These are phyloP conservation scores for Hypoxylon fuscum DNA, from an alignment of 495 filamentous ascomycete genomes.

Conservation along the genomic window DNA sequence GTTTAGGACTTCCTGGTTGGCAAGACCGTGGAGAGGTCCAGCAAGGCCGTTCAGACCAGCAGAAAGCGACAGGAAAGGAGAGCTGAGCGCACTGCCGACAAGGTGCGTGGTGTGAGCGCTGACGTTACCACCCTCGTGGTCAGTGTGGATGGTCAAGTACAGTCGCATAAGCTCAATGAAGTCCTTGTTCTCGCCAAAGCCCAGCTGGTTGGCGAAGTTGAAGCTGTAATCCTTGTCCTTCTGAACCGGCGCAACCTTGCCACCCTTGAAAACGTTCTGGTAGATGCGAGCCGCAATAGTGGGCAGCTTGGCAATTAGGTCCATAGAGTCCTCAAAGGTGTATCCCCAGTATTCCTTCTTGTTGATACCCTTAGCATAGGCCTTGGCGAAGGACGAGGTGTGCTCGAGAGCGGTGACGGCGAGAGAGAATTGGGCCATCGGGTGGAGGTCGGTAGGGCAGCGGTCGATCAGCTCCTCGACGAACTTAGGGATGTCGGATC, in stretches of 20 bases:
- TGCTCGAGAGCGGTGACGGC: constrained; percentile 98
- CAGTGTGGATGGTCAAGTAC: constrained; percentile 98
- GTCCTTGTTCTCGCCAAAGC: constrained; percentile 93
- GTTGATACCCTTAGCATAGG: constrained; percentile 97
- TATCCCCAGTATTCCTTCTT: constrained; percentile 99
- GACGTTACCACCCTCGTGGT: constrained; percentile 99
- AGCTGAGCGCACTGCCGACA: constrained; percentile 96
- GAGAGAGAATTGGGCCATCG: constrained; percentile 99
- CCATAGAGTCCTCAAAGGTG: constrained; percentile 99
- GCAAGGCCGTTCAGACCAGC: constrained; percentile 98
- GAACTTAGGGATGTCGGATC: constrained; percentile 94
- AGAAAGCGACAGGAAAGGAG: constrained; percentile 93
- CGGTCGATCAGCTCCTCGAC: constrained; percentile 99
- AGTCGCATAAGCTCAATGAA: constrained; percentile 98
- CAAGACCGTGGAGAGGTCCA: constrained; percentile 96
- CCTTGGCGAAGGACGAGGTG: constrained; percentile 95
- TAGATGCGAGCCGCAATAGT: constrained; percentile 98
- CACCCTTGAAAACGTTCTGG: constrained; percentile 99
- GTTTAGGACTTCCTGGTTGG: constrained; percentile 98
- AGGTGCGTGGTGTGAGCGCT: constrained; percentile 98
- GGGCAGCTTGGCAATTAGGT: constrained; percentile 98
- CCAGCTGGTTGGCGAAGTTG: constrained; percentile 99
- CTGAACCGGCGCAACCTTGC: constrained; percentile 93
- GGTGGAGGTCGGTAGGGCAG: constrained; percentile 97
- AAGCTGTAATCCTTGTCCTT: constrained; percentile 98